Evolutionary conservation across 148 eudicot genomes (phyloP).

Genomic region (Silene uniflora): DNA sequence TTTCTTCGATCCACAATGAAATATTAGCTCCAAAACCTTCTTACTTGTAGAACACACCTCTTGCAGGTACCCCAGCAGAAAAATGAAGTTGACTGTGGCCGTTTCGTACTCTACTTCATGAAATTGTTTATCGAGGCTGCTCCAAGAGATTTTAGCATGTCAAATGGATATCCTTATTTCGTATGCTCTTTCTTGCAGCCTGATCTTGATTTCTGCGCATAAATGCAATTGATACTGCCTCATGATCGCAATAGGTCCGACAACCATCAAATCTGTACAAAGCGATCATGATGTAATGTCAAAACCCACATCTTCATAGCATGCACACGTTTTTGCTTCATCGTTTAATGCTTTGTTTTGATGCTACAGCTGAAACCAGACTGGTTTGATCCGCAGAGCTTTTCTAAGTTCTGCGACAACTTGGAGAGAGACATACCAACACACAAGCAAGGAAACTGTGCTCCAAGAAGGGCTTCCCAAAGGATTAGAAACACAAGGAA

Average conservation of each 20-base stretch:
- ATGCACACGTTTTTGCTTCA: not conserved
- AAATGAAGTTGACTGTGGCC: conserved; percentile 36
- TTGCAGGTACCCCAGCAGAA: conserved; percentile 35
- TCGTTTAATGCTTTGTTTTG: not conserved
- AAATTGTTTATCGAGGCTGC: conserved; percentile 29
- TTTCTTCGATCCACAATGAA: not conserved
- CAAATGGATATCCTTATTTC: conserved; percentile 25
- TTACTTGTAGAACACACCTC: not conserved
- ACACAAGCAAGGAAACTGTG: not conserved
- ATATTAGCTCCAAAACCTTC: not conserved
- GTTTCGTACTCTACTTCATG: conserved; percentile 31
- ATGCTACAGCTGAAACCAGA: conserved; percentile 19
- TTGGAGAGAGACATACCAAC: conserved; percentile 21
- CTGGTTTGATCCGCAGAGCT: conserved; percentile 18
- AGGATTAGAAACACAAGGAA: conserved; percentile 21
- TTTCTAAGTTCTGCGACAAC: conserved; percentile 22
- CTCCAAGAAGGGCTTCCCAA: conserved; percentile 23
- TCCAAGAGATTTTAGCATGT: conserved; percentile 21
- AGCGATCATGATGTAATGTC: no score
- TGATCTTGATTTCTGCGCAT: not conserved
- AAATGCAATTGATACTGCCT: no score
- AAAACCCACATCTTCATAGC: no score
- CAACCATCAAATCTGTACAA: no score
- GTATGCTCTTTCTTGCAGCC: conserved; percentile 13
- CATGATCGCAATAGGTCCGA: no score